phyloP scores from a whole-genome alignment of 169 alveolate genomes.

The Cardiosporidium cionae region DNA sequence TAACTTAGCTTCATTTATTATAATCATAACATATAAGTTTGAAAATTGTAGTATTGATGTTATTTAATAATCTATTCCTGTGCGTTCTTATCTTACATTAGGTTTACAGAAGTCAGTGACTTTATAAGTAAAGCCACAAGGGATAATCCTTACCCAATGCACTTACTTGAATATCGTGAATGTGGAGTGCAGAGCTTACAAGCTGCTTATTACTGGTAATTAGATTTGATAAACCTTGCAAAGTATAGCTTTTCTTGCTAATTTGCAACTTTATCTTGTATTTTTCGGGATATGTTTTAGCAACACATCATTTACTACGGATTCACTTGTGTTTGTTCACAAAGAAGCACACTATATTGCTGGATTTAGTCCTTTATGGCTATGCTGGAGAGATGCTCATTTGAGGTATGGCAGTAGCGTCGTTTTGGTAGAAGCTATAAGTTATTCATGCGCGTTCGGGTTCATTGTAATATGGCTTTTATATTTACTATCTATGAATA shows the following conservation, averaged over 20 bases:
- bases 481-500: too few species aligned
- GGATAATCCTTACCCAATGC: not conserved
- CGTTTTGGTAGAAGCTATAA: too few species aligned
- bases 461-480: too few species aligned
- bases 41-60: too few species aligned
- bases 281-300: too few species aligned
- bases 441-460: too few species aligned
- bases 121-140: not conserved
- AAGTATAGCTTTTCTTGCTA: too few species aligned
- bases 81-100: not conserved
- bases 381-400: slow-evolving; percentile 13
- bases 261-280: too few species aligned
- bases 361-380: slow-evolving; percentile 4
- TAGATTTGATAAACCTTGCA: too few species aligned
- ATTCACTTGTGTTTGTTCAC: slow-evolving; percentile 5
- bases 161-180: not conserved
- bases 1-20: too few species aligned
- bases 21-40: too few species aligned
- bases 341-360: slow-evolving; percentile 8
- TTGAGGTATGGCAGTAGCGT: slow-evolving; percentile 10
- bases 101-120: not conserved
- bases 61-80: too few species aligned
- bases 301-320: not conserved
- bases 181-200: not conserved
- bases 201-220: not conserved